phyloP scores from a whole-genome alignment of 179 eudicot species.

The Silene noctiflora region DNA sequence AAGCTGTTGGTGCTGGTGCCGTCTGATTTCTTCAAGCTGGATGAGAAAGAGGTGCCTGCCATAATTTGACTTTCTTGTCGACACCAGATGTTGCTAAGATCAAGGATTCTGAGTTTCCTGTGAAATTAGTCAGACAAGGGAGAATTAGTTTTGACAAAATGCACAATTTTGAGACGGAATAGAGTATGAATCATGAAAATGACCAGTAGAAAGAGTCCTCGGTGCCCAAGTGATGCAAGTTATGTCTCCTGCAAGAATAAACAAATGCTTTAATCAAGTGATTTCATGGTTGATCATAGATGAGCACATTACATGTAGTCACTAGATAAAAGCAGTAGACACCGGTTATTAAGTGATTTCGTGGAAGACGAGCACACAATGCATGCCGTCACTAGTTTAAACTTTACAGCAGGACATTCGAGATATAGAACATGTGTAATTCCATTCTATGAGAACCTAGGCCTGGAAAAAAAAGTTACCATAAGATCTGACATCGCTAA shows the following conservation, averaged over 20 bases:
- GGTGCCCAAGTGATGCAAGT: slow-evolving; percentile 90
- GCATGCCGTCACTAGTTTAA: no score
- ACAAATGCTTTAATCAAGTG: neutral
- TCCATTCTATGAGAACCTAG: neutral
- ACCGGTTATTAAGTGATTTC: neutral
- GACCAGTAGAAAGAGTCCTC: slow-evolving; percentile 51
- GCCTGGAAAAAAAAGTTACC: neutral
- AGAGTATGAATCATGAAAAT: slow-evolving; percentile 2
- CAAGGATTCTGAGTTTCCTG: slow-evolving; percentile 50
- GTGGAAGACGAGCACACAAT: no score
- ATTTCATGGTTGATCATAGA: neutral
- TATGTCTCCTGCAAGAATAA: slow-evolving; percentile 66
- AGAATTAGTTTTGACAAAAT: neutral
- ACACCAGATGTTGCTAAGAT: slow-evolving; percentile 65
- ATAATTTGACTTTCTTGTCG: slow-evolving; percentile 96
- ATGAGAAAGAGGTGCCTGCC: slow-evolving; percentile 52
- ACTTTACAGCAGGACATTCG: neutral
- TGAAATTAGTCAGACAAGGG: neutral
- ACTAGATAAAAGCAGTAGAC: neutral
- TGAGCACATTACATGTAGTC: neutral
- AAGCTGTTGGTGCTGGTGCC: neutral
- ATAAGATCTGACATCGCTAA: neutral
- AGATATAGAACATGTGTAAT: neutral
- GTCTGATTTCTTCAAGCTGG: slow-evolving; percentile 25
- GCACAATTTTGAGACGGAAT: neutral